Percentiles rank a stretch among this genome's conserved stretches.
Evolutionary conservation across 164 flowering plant species (phyloP).

Genomic region (Piper longum): DNA sequence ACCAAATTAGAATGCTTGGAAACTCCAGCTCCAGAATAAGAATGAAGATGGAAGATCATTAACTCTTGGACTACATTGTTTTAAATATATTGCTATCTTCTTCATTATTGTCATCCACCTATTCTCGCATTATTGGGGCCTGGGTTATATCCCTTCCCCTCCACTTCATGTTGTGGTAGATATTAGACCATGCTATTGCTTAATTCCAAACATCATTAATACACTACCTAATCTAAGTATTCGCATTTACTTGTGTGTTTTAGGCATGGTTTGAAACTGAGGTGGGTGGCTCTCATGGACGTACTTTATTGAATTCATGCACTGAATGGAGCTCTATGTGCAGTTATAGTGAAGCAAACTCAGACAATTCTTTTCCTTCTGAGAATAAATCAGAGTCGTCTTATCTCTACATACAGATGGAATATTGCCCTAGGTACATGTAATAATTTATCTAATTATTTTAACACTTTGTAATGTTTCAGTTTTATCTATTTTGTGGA

Average conservation of each 20-base stretch:
- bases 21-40: too few relatives aligned
- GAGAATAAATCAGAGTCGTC: conserved; percentile 63
- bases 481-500: neutral
- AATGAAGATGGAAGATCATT: too few relatives aligned
- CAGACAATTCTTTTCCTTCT: conserved; percentile 31
- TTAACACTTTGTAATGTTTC: neutral
- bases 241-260: neutral
- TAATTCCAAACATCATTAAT: neutral
- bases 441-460: neutral
- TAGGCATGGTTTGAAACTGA: conserved; percentile 99
- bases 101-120: too few relatives aligned
- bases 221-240: neutral
- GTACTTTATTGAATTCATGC: conserved; percentile 42
- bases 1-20: too few relatives aligned
- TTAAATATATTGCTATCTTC: too few relatives aligned
- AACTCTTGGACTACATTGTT: too few relatives aligned
- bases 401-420: conserved; percentile 94
- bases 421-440: conserved; percentile 78
- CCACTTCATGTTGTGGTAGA: too few relatives aligned
- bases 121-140: too few relatives aligned
- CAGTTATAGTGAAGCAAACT: conserved; percentile 35
- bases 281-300: conserved; percentile 34
- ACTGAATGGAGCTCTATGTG: conserved; percentile 41
- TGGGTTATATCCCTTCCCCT: too few relatives aligned
- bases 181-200: too few relatives aligned